Evolutionary conservation across 306 rosid genomes (phyloP), one percentile per base, ranked within the genome.

Genomic region (Acacia confusa): DNA sequence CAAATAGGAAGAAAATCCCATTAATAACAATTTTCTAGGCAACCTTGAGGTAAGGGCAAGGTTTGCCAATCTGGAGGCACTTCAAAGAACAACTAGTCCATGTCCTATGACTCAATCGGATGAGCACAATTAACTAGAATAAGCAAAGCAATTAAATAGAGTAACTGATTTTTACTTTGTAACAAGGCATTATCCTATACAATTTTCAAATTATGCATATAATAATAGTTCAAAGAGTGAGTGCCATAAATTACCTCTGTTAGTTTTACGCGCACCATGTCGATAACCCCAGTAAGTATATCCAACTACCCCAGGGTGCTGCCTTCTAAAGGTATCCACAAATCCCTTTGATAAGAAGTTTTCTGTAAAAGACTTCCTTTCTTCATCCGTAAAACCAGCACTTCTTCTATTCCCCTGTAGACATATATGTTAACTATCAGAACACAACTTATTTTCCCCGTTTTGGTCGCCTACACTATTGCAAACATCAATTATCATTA

Each of bases 211-310:
- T 25, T 52, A 64, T 15, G 34, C 30, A 43, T 38, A 75, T 6
- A 16, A 32, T 7, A 24, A 27, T 41, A 68, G 61, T 4, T 44
- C 15, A 13, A 67, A 43, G 57, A 53, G 69, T 12, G 17, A 19
- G n/a, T 6, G 74, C 30, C 30, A 47, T 77, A 75, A 75, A 66
- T 28, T 84, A 95, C 99, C 99, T 90, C 57, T 86, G 89, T 95
- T 95, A 67, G 72, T 65, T 89, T 91, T 95, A 82, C 99, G 97
- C 15, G 60, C 91, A 25, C 95, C 95, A 60, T 95, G 97, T 69
- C 97, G 87, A 75, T 89, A 93, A 76, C 99, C 99, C 99, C 99
- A 95, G 74, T 92, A 95, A 15, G 99, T 95, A 81, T 92, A 95
- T 77, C 99, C 99, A 75, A 95, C 89, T 67, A 85, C 95, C 66